phyloP scores from a whole-genome alignment of 2,329 filamentous ascomycete genomes.

The Endoconidiophora polonica region DNA sequence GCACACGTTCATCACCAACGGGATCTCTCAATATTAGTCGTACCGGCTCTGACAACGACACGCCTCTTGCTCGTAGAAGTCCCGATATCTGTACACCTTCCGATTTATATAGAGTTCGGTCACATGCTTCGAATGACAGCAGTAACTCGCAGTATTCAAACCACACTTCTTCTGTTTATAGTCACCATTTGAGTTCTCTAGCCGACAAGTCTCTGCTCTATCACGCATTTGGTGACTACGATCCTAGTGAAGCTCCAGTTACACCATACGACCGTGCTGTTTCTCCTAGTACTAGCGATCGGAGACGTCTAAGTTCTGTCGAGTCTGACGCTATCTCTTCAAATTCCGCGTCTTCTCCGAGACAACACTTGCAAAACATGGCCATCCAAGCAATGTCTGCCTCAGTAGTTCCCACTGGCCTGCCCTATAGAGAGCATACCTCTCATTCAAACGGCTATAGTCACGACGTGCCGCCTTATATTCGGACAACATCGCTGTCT shows the following conservation, averaged over 20 bases:
- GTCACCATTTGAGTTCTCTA: background rate
- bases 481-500: constrained; percentile 4
- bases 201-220: background rate
- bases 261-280: background rate
- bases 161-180: background rate
- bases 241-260: background rate
- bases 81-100: background rate
- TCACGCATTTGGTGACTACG: background rate
- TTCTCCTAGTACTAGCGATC: constrained; percentile 2
- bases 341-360: constrained; percentile 1
- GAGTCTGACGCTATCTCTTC: constrained; percentile 4
- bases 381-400: constrained; percentile 9
- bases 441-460: background rate
- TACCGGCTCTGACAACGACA: constrained; percentile 12
- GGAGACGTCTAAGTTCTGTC: constrained; percentile 5
- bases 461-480: background rate
- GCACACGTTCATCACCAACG: constrained; percentile 4
- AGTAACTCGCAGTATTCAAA: background rate
- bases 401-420: background rate
- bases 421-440: background rate
- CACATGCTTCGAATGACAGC: constrained; percentile 1
- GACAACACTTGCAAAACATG: constrained; percentile 2
- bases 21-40: constrained; percentile 4
- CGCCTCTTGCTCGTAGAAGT: constrained; percentile 7
- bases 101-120: background rate